Evolutionary conservation across 2,329 filamentous ascomycete species (phyloP).

Genomic region (Sphaceloma murrayae): DNA sequence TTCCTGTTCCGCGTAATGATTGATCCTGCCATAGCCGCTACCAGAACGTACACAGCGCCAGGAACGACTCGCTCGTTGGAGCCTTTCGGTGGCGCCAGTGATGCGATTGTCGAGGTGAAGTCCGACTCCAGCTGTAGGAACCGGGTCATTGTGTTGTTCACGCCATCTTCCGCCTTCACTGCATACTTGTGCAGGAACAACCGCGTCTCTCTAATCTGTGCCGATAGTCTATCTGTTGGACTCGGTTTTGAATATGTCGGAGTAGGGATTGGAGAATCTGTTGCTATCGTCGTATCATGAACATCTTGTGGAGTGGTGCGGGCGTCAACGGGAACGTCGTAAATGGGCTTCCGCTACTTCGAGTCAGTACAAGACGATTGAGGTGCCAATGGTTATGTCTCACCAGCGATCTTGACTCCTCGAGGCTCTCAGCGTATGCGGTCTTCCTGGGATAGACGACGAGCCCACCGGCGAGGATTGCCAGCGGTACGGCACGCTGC

Average conservation of each 20-base stretch:
- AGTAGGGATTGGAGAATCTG: constrained; percentile 14
- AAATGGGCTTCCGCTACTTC: constrained; percentile 57
- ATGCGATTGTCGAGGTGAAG: constrained; percentile 82
- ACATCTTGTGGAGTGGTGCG: constrained; percentile 25
- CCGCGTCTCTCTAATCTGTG: constrained; percentile 69
- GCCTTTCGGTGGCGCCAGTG: constrained; percentile 74
- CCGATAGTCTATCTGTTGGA: constrained; percentile 80
- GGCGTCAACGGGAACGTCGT: constrained; percentile 56
- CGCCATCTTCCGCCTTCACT: constrained; percentile 63
- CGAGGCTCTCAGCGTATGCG: constrained; percentile 41
- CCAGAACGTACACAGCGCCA: constrained; percentile 81
- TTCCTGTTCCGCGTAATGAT: constrained; percentile 85
- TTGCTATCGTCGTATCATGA: constrained; percentile 27
- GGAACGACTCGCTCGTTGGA: constrained; percentile 84
- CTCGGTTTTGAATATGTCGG: constrained; percentile 17
- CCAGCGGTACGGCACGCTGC: constrained; percentile 43
- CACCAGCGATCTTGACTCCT: constrained; percentile 24
- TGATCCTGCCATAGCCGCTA: constrained; percentile 87
- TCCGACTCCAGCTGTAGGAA: constrained; percentile 78
- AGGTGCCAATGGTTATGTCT: constrained; percentile 21
- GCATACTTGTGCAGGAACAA: constrained; percentile 71
- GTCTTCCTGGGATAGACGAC: constrained; percentile 39
- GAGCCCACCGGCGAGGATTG: constrained; percentile 36
- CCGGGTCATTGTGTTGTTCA: constrained; percentile 72
- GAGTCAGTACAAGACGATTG: background rate